Evolutionary conservation across 805 yeast genomes (phyloP).

Genomic region (Yarrowia divulgata): DNA sequence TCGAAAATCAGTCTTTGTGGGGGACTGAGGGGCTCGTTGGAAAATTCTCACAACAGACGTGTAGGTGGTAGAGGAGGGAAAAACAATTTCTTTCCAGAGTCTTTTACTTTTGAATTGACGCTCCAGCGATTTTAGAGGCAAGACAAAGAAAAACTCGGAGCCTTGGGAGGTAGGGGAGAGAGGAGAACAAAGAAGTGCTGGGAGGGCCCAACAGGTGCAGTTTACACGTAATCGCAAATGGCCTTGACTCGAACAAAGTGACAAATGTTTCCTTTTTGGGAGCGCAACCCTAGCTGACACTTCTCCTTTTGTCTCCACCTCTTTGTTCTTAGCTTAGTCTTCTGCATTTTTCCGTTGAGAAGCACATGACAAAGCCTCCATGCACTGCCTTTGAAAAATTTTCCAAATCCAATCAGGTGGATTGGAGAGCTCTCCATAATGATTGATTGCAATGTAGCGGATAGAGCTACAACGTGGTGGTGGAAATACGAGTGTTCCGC

Average conservation of each 20-base stretch:
- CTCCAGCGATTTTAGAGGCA: conserved; percentile 25
- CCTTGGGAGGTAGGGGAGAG: no score
- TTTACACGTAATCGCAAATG: conserved; percentile 37
- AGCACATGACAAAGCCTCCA: conserved; percentile 38
- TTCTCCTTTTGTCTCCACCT: conserved; percentile 21
- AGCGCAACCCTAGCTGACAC: not conserved
- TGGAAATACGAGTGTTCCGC: no score
- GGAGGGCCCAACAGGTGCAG: conserved; percentile 37
- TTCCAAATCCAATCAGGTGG: conserved; percentile 26
- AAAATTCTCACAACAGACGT: conserved; percentile 1
- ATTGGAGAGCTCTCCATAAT: no score
- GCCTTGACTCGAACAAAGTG: conserved; percentile 21
- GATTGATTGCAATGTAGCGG: not conserved
- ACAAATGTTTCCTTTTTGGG: conserved; percentile 16
- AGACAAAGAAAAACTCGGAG: conserved; percentile 7
- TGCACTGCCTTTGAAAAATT: conserved; percentile 36
- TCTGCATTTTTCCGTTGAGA: conserved; percentile 40
- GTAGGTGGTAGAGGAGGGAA: not conserved
- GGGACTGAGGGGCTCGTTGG: not conserved
- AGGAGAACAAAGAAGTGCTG: conserved; percentile 4
- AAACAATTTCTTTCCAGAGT: conserved; percentile 9
- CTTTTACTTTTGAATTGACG: conserved; percentile 15
- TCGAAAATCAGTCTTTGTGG: not conserved
- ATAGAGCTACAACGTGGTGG: not conserved
- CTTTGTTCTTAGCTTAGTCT: conserved; percentile 10